A percentile compares a stretch with the other conserved stretches of the same genome.
Conservation (phyloP, 768 basidiomycete genomes). For the Trametes sanguinea region DNA sequence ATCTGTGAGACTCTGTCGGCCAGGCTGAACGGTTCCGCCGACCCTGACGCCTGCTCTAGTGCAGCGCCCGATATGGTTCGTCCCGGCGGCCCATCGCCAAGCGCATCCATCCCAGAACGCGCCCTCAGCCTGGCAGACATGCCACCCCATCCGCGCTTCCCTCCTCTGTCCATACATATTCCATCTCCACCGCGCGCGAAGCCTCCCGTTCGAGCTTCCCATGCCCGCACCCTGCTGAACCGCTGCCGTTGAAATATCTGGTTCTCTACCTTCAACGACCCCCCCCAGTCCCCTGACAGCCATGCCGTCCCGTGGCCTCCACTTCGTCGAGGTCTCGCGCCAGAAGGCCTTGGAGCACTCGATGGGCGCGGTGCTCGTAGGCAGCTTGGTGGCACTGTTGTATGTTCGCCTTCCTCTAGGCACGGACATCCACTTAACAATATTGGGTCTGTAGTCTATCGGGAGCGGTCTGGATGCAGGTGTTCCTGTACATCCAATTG, state of each 20-base stretch:
- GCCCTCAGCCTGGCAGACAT: not conserved
- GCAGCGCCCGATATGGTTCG: constrained; percentile 5
- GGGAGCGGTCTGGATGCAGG: constrained; percentile 22
- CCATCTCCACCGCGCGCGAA: not conserved
- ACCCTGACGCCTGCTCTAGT: not conserved
- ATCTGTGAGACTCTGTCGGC: not conserved
- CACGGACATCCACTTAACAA: too few relatives aligned
- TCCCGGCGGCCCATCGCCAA: constrained; percentile 1
- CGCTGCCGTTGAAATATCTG: not conserved
- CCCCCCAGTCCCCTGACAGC: not conserved
- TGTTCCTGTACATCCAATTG: constrained; percentile 15
- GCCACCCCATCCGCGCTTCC: not conserved
- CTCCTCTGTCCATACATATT: not conserved
- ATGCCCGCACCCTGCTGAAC: not conserved
- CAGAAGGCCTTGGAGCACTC: constrained; percentile 12
- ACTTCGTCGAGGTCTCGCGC: constrained; percentile 3
- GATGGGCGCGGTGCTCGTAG: constrained; percentile 22
- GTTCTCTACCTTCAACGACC: not conserved
- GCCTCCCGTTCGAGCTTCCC: not conserved
- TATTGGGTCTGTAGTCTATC: constrained; percentile 11
- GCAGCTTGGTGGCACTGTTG: constrained; percentile 17
- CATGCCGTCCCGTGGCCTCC: not conserved
- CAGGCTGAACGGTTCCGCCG: not conserved
- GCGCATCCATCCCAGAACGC: not conserved
- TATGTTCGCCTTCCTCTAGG: not conserved